phyloP scores from a whole-genome alignment of 2,329 filamentous ascomycete genomes.

The Pseudogymnoascus sp. region DNA sequence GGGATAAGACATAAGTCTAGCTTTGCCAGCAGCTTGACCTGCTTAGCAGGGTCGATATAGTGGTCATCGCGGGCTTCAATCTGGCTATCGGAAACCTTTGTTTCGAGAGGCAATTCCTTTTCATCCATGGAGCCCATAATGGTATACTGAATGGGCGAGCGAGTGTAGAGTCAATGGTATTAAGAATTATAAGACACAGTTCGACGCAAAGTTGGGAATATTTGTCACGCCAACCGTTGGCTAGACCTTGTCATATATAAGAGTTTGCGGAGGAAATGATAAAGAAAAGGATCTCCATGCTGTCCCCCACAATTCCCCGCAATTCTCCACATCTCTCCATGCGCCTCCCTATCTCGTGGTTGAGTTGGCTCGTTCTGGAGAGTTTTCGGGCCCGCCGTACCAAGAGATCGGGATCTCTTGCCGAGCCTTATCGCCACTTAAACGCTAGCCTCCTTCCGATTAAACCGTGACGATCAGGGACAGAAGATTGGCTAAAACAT shows the following conservation, averaged over 20 bases:
- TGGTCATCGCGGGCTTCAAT: slow-evolving; percentile 9
- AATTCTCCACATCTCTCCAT: background rate
- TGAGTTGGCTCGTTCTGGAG: background rate
- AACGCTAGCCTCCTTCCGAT: background rate
- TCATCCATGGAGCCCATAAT: background rate
- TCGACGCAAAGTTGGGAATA: background rate
- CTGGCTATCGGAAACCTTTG: slow-evolving; percentile 7
- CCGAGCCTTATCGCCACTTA: background rate
- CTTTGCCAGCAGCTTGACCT: slow-evolving; percentile 37
- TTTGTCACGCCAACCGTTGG: background rate
- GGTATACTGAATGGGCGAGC: background rate
- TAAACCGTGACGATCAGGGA: background rate
- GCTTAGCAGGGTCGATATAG: slow-evolving; percentile 34
- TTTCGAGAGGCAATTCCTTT: background rate
- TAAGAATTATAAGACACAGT: background rate
- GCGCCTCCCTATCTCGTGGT: background rate
- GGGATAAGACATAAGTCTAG: slow-evolving; percentile 36
- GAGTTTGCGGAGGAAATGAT: slow-evolving; percentile 5
- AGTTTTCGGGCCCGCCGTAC: background rate
- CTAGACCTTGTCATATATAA: slow-evolving; percentile 3
- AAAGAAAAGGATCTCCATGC: background rate
- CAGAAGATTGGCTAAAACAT: slow-evolving; percentile 1
- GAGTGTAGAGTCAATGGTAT: background rate
- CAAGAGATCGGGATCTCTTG: slow-evolving; percentile 3
- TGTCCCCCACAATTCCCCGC: slow-evolving; percentile 3